Conservation (phyloP, 2,329 filamentous ascomycete genomes). For the Magnaporthiopsis incrustans region DNA sequence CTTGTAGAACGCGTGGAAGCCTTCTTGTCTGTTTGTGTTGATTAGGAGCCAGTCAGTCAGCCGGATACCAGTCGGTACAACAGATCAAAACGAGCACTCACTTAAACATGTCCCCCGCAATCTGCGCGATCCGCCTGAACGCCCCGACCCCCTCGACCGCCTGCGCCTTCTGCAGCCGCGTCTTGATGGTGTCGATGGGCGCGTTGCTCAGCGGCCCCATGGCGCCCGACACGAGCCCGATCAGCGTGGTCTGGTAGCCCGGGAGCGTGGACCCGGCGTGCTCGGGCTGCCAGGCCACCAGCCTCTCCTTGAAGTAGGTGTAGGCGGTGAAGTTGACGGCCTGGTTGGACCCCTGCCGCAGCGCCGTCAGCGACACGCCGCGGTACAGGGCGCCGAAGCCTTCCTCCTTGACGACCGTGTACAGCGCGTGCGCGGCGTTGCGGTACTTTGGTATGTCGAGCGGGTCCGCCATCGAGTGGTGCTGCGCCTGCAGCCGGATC, state of each 20-base stretch:
- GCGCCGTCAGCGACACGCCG: slow-evolving; percentile 84
- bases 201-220: slow-evolving; percentile 96
- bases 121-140: slow-evolving; percentile 66
- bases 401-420: slow-evolving; percentile 89
- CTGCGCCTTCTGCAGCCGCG: slow-evolving; percentile 82
- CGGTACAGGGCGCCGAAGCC: slow-evolving; percentile 82
- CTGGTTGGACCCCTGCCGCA: slow-evolving; percentile 94
- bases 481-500: slow-evolving; percentile 94
- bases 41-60: slow-evolving; percentile 2
- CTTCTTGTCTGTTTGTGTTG: slow-evolving; percentile 61
- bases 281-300: slow-evolving; percentile 66
- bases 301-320: slow-evolving; percentile 76
- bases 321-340: slow-evolving; percentile 99
- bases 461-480: slow-evolving; percentile 95
- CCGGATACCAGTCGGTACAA: too few species aligned
- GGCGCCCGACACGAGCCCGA: slow-evolving; percentile 84
- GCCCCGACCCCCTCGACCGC: slow-evolving; percentile 76
- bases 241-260: slow-evolving; percentile 81
- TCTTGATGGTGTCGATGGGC: slow-evolving; percentile 99
- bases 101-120: slow-evolving; percentile 81
- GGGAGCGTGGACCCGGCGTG: slow-evolving; percentile 60
- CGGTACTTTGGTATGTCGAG: slow-evolving; percentile 95
- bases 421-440: slow-evolving; percentile 75
- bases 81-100: too few species aligned
- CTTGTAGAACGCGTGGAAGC: slow-evolving; percentile 94